Base-by-base conservation (phyloP, 202 grass and related monocot genomes). In the Carex arenaria region DNA sequence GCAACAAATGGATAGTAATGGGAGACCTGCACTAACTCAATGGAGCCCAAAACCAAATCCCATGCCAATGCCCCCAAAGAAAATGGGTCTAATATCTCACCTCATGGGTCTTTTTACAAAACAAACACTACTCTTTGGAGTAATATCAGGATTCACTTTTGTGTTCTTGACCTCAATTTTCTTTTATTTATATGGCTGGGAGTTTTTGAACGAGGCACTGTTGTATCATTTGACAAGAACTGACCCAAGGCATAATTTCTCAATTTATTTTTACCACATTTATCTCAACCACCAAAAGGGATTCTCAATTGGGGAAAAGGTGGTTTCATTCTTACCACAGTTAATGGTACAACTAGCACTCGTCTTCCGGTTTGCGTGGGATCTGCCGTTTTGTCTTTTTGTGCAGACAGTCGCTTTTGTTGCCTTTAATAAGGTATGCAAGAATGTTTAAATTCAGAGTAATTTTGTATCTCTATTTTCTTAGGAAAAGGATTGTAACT, bases 191-290 rank as follows among this genome's bases (percentile, higher is more conserved):
- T 92, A 98, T 40, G 91, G 96, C n/a, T 98, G 91, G 91, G 93
- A 95, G 31, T 93, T 98, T 83, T 82, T 95, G 84, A 98, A 98
- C 70, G 95, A 98, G 84, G 95, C 95, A 66, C 70, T 98, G 9
- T 86, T 98, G 64, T 95, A 98, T 82, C 95, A 95, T 85, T 92
- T 98, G 78, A 92, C 95, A 80, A 88, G 93, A 67, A 98, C 88
- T 6, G 95, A 98, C 64, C 95, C 95, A 63, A 91, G 95, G 45
- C 95, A 97, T 56, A 97, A 97, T 86, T 97, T 97, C 83, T 97
- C 92, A 2, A 91, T 97, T 82, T 97, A 97, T 80, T 97, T 97
- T 55, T 94, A 98, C 67, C 89, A 95, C 73, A 91, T 98, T 82
- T 98, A 98, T 90, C 89, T 98, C 32, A 85, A 93, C 69, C 95